A percentile compares a stretch with the other conserved stretches of the same genome.
These are phyloP conservation scores for Metschnikowia bowlesiae DNA, from an alignment of 805 yeast species.

Conservation along the genomic window DNA sequence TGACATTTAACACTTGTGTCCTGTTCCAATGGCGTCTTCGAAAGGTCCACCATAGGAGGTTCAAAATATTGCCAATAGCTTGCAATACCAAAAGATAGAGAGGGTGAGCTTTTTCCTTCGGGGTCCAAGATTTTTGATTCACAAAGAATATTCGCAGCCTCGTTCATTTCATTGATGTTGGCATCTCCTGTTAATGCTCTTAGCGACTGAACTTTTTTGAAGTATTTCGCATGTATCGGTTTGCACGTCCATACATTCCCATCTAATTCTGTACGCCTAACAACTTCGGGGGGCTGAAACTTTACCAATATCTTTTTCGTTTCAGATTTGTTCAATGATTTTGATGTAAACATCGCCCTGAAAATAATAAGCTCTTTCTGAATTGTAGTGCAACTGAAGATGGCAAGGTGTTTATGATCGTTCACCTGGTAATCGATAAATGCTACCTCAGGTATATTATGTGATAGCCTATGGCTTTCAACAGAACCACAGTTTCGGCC, in stretches of 20 bases:
- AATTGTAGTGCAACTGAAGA: slow-evolving; percentile 41
- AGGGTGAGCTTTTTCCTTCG: slow-evolving; percentile 13
- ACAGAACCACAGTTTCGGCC: slow-evolving; percentile 27
- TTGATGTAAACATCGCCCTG: slow-evolving; percentile 26
- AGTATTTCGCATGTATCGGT: slow-evolving; percentile 35
- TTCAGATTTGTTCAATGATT: not conserved
- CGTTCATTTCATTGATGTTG: slow-evolving; percentile 27
- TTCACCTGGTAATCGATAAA: slow-evolving; percentile 26
- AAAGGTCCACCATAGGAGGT: slow-evolving; percentile 18
- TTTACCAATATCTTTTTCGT: slow-evolving; percentile 6
- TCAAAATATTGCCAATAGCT: slow-evolving; percentile 33
- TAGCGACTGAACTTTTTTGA: slow-evolving; percentile 47
- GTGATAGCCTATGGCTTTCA: slow-evolving; percentile 41
- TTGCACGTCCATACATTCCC: slow-evolving; percentile 52
- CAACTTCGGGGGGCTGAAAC: slow-evolving; percentile 28
- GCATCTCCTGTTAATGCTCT: slow-evolving; percentile 47
- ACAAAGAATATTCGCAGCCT: slow-evolving; percentile 25
- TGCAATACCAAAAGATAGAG: slow-evolving; percentile 25
- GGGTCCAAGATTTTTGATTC: slow-evolving; percentile 36
- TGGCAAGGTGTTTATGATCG: slow-evolving; percentile 20
- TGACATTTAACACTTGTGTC: slow-evolving; percentile 17
- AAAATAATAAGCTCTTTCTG: slow-evolving; percentile 43
- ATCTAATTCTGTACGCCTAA: slow-evolving; percentile 18
- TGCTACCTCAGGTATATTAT: slow-evolving; percentile 53
- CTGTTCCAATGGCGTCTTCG: not conserved